Evolutionary conservation across 2,329 filamentous ascomycete genomes (phyloP).

Genomic region (Fusarium proliferatum): DNA sequence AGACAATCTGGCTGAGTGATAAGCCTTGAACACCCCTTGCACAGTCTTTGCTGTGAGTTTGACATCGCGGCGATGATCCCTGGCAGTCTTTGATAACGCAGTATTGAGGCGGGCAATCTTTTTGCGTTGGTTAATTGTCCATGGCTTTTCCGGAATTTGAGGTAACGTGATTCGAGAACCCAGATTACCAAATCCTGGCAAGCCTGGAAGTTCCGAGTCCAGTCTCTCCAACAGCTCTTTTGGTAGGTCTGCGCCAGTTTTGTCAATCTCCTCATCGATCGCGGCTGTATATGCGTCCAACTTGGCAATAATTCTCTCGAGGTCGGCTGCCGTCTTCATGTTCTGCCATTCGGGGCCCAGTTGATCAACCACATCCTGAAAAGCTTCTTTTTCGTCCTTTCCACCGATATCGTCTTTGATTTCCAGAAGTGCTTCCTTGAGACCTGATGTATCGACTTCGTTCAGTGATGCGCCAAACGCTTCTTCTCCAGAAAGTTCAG

Average conservation of each 20-base stretch:
- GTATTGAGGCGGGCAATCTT: conserved; percentile 54
- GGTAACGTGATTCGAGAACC: conserved; percentile 43
- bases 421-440: conserved; percentile 52
- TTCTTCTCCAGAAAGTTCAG: conserved; percentile 53
- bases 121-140: conserved; percentile 52
- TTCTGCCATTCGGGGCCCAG: conserved; percentile 48
- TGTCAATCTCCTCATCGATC: conserved; percentile 51
- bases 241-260: conserved; percentile 47
- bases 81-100: conserved; percentile 44
- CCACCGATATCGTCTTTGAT: conserved; percentile 53
- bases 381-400: conserved; percentile 49
- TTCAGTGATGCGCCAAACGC: conserved; percentile 55
- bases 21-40: conserved; percentile 60
- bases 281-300: conserved; percentile 51
- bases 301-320: conserved; percentile 50
- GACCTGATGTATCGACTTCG: conserved; percentile 50
- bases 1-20: conserved; percentile 58
- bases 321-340: conserved; percentile 48
- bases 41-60: conserved; percentile 51
- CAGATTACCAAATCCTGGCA: conserved; percentile 42
- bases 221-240: conserved; percentile 50
- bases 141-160: conserved; percentile 52
- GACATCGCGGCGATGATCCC: conserved; percentile 44
- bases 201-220: conserved; percentile 43
- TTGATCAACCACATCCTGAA: conserved; percentile 50